Conservation (phyloP, 2,329 filamentous ascomycete genomes). For the Westerdykella ornata region DNA sequence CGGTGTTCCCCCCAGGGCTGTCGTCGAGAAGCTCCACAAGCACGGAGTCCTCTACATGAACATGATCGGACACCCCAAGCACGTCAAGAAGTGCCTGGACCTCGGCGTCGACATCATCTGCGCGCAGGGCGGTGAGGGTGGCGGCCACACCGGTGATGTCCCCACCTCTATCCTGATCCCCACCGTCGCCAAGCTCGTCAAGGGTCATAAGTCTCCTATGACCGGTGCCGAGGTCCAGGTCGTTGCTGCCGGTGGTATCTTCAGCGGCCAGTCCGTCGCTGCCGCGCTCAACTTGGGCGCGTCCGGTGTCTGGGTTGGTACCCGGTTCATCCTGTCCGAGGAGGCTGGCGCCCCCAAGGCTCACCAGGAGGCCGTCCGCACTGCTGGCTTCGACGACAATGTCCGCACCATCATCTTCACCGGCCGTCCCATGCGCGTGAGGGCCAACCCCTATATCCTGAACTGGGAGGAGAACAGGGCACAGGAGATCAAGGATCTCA, state of each 20-base stretch:
- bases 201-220: conserved; percentile 76
- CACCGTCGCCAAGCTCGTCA: conserved; percentile 73
- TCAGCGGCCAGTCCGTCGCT: conserved; percentile 84
- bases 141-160: conserved; percentile 91
- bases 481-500: conserved; percentile 87
- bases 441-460: conserved; percentile 86
- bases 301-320: conserved; percentile 90
- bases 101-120: conserved; percentile 91
- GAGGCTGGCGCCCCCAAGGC: conserved; percentile 90
- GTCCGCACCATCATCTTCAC: conserved; percentile 98
- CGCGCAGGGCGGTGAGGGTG: conserved; percentile 95
- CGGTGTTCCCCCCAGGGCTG: conserved; percentile 79
- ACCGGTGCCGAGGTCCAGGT: conserved; percentile 85
- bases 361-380: conserved; percentile 92
- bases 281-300: conserved; percentile 90
- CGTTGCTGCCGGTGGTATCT: conserved; percentile 87
- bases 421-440: conserved; percentile 85
- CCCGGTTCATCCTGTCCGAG: conserved; percentile 85
- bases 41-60: conserved; percentile 95
- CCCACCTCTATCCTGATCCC: conserved; percentile 90
- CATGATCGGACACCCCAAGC: conserved; percentile 99
- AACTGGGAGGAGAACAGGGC: conserved; percentile 94
- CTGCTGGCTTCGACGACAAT: conserved; percentile 90
- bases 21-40: conserved; percentile 86
- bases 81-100: conserved; percentile 92